Evolutionary conservation across 345 rosid species (phyloP).

Genomic region (Citrus reticulata): DNA sequence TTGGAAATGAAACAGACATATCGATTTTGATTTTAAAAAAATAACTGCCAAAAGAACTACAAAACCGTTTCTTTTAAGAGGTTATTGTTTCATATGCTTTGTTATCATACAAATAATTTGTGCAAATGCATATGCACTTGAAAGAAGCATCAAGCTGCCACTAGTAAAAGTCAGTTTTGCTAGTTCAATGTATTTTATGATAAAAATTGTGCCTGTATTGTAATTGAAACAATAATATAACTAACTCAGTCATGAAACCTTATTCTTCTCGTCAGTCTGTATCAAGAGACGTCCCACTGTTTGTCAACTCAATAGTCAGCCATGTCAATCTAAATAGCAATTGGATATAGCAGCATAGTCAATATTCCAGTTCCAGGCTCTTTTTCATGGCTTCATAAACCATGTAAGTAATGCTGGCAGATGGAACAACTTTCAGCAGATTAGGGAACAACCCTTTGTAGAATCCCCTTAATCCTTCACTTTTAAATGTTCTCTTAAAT

Average conservation of each 20-base stretch:
- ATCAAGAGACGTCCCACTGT: slow-evolving; percentile 4
- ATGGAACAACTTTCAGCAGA: slow-evolving; percentile 62
- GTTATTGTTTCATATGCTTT: slow-evolving; percentile 18
- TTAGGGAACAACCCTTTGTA: slow-evolving; percentile 89
- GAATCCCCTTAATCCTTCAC: slow-evolving; percentile 69
- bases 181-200: slow-evolving; percentile 16
- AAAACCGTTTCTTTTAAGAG: slow-evolving; percentile 10
- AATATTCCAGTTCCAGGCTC: slow-evolving; percentile 64
- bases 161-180: slow-evolving; percentile 26
- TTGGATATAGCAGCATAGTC: not conserved
- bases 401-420: slow-evolving; percentile 45
- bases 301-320: slow-evolving; percentile 21
- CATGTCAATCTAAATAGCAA: slow-evolving; percentile 15
- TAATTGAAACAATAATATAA: slow-evolving; percentile 11
- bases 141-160: slow-evolving; percentile 21
- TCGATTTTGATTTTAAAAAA: not conserved
- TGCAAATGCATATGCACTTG: slow-evolving; percentile 9
- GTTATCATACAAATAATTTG: slow-evolving; percentile 29
- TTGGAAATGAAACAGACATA: not conserved
- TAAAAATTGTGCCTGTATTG: slow-evolving; percentile 1
- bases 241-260: slow-evolving; percentile 14
- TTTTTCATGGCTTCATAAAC: slow-evolving; percentile 86
- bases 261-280: slow-evolving; percentile 18
- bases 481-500: slow-evolving; percentile 61
- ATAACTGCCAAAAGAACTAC: slow-evolving; percentile 21